phyloP scores from a whole-genome alignment of 2,329 filamentous ascomycete genomes.

The Stagonosporopsis cucurbitacearum region DNA sequence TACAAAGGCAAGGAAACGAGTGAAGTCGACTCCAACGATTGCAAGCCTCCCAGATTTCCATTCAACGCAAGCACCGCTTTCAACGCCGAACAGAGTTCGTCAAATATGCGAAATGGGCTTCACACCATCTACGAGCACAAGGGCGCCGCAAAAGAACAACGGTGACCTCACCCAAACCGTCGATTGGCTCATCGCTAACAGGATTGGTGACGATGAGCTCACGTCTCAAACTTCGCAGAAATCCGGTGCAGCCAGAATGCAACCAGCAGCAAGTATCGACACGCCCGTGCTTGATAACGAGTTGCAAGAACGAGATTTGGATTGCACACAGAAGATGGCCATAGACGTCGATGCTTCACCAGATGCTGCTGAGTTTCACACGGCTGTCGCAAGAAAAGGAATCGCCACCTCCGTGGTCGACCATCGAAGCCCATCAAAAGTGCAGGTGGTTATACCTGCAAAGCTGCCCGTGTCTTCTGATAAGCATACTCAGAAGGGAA shows the following conservation, averaged over 20 bases:
- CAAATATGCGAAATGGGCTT: slow-evolving; percentile 48
- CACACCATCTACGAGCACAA: slow-evolving; percentile 38
- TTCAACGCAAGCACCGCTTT: slow-evolving; percentile 29
- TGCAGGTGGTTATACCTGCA: slow-evolving; percentile 35
- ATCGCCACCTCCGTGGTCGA: background rate
- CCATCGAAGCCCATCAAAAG: slow-evolving; percentile 26
- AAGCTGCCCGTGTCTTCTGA: slow-evolving; percentile 12
- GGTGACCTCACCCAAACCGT: slow-evolving; percentile 40
- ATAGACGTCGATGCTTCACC: background rate
- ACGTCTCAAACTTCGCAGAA: slow-evolving; percentile 19
- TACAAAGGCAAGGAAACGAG: slow-evolving; percentile 29
- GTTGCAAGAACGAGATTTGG: background rate
- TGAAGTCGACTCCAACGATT: slow-evolving; percentile 27
- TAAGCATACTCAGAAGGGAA: slow-evolving; percentile 20
- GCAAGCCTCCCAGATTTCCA: slow-evolving; percentile 5
- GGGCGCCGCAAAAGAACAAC: slow-evolving; percentile 34
- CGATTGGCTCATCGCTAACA: slow-evolving; percentile 42
- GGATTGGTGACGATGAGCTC: slow-evolving; percentile 38
- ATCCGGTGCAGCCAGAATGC: background rate
- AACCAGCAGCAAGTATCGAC: background rate
- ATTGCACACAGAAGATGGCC: background rate
- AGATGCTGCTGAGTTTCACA: background rate
- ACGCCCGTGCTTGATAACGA: background rate
- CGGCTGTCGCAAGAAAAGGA: background rate
- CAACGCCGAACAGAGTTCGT: slow-evolving; percentile 39